These are phyloP conservation scores for Oemleria cerasiformis DNA, from an alignment of 306 rosid species.

Conservation along the genomic window DNA sequence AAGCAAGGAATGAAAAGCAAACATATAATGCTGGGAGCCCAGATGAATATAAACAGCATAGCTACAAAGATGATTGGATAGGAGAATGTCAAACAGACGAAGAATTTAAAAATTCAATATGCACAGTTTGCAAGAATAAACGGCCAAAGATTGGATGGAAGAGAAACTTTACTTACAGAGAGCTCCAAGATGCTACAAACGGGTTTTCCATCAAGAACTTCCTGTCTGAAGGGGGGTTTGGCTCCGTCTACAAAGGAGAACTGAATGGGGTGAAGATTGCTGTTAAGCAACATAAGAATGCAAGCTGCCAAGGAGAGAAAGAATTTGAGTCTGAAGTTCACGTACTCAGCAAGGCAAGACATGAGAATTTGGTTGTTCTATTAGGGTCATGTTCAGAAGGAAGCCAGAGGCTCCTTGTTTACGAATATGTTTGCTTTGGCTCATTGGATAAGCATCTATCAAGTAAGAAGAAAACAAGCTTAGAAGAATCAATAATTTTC, in stretches of 20 bases:
- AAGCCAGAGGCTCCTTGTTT: constrained; percentile 70
- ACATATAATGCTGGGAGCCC: constrained; percentile 11
- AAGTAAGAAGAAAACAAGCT: constrained; percentile 31
- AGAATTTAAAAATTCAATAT: constrained; percentile 36
- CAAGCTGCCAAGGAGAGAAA: constrained; percentile 77
- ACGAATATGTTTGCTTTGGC: constrained; percentile 78
- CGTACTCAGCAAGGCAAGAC: constrained; percentile 74
- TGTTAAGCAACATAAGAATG: constrained; percentile 67
- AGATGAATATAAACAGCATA: constrained; percentile 9
- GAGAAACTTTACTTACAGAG: constrained; percentile 60
- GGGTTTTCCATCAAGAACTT: constrained; percentile 55
- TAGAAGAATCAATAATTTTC: background rate
- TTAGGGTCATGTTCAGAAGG: constrained; percentile 81
- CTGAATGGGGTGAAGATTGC: constrained; percentile 59
- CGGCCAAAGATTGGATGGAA: constrained; percentile 53
- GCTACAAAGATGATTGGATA: constrained; percentile 17
- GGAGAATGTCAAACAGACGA: constrained; percentile 29
- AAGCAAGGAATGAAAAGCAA: constrained; percentile 27
- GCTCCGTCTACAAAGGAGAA: constrained; percentile 62
- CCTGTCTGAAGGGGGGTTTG: constrained; percentile 89
- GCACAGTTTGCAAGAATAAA: constrained; percentile 54
- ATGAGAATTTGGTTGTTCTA: constrained; percentile 74
- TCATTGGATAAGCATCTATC: constrained; percentile 78
- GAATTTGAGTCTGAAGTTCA: constrained; percentile 76
- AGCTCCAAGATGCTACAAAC: constrained; percentile 50